These are phyloP conservation scores for Aspergillus viridinutans DNA, from an alignment of 2,329 filamentous ascomycete species.

Conservation along the genomic window DNA sequence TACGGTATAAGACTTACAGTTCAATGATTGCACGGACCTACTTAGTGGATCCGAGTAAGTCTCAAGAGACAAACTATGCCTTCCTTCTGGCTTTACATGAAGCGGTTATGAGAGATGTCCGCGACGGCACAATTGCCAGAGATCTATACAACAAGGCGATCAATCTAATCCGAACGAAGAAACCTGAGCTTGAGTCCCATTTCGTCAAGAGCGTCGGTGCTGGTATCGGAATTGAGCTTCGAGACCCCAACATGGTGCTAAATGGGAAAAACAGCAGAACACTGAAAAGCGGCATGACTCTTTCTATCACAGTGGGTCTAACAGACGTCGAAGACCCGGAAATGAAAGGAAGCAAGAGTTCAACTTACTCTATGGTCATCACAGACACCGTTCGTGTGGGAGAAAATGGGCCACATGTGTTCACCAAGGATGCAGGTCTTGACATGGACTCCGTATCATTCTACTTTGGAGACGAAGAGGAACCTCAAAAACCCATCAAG, in stretches of 20 bases:
- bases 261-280: conserved; percentile 80
- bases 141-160: conserved; percentile 90
- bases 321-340: conserved; percentile 82
- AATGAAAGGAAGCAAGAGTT: conserved; percentile 84
- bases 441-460: conserved; percentile 94
- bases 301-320: conserved; percentile 85
- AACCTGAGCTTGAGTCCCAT: conserved; percentile 90
- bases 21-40: conserved; percentile 91
- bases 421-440: conserved; percentile 87
- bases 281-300: conserved; percentile 94
- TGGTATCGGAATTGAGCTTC: conserved; percentile 87
- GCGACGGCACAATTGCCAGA: conserved; percentile 79
- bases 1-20: conserved; percentile 94
- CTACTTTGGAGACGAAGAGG: conserved; percentile 95
- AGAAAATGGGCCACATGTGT: conserved; percentile 63
- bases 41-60: conserved; percentile 93
- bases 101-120: conserved; percentile 82
- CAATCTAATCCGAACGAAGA: conserved; percentile 75
- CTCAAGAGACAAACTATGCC: conserved; percentile 92
- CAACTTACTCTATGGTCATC: conserved; percentile 81
- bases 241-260: conserved; percentile 75
- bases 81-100: conserved; percentile 80
- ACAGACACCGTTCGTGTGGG: conserved; percentile 92
- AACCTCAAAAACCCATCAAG: conserved; percentile 74
- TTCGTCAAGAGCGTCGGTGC: conserved; percentile 90